Conservation (phyloP, 2,329 filamentous ascomycete genomes). For the Tolypocladium sp. region DNA sequence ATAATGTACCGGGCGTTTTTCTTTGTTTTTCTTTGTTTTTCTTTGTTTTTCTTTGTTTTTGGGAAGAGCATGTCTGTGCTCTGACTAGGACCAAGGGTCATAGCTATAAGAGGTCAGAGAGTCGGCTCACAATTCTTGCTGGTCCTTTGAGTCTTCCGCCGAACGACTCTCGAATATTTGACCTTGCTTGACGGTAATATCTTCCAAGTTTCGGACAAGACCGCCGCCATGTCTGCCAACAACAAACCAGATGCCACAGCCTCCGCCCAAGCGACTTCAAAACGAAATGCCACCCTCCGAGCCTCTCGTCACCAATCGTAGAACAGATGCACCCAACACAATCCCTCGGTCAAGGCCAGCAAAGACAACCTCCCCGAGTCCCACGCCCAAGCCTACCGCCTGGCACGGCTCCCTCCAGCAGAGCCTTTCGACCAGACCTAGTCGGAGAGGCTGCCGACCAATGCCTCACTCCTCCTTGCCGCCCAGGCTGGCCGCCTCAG, state of each 20-base stretch:
- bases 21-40: too few relatives aligned
- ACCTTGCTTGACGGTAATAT: too few relatives aligned
- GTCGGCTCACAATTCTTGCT: too few relatives aligned
- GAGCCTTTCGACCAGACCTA: conserved; percentile 42
- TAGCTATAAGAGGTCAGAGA: too few relatives aligned
- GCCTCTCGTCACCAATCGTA: conserved; percentile 44
- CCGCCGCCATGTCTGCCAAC: conserved; percentile 28
- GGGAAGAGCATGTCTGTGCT: too few relatives aligned
- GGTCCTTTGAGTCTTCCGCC: too few relatives aligned
- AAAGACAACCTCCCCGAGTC: conserved; percentile 40
- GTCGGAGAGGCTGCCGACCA: conserved; percentile 24
- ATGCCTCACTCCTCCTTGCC: conserved; percentile 17
- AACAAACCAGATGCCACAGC: conserved; percentile 42
- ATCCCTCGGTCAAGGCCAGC: conserved; percentile 48
- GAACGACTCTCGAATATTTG: too few relatives aligned
- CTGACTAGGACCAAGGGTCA: too few relatives aligned
- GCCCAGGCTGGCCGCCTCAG: conserved; percentile 19
- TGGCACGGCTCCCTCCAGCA: conserved; percentile 42
- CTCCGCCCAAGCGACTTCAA: conserved; percentile 44
- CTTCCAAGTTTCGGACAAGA: too few relatives aligned
- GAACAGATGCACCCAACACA: conserved; percentile 23
- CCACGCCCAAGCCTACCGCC: conserved; percentile 40
- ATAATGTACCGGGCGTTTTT: too few relatives aligned
- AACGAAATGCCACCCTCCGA: conserved; percentile 37
- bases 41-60: too few relatives aligned